Conservation (phyloP, 805 yeast genomes). For the Candida nitratophila region DNA sequence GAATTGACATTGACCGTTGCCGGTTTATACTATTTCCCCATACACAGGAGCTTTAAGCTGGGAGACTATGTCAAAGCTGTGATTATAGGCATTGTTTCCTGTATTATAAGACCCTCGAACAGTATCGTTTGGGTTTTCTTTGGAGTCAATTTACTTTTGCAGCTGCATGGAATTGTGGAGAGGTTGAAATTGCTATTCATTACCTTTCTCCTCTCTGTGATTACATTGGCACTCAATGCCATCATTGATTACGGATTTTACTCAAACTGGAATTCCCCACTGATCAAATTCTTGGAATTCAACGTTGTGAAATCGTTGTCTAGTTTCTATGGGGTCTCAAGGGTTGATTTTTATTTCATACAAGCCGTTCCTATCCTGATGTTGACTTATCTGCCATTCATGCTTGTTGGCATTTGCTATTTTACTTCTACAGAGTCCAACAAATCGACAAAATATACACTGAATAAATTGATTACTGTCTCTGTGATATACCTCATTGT, state of each 20-base stretch:
- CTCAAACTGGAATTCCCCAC: conserved; percentile 49
- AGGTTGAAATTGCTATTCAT: conserved; percentile 1
- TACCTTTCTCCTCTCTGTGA: conserved; percentile 4
- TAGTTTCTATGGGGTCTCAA: conserved; percentile 76
- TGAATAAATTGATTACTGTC: conserved; percentile 19
- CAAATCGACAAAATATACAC: background rate
- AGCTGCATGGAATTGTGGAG: conserved; percentile 4
- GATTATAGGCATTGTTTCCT: conserved; percentile 45
- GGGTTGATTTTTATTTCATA: conserved; percentile 75
- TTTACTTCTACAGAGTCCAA: background rate
- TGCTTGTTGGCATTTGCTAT: conserved; percentile 33
- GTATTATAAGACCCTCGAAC: conserved; percentile 81
- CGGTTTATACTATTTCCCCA: conserved; percentile 61
- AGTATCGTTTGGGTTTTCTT: conserved; percentile 66
- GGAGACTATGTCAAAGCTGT: conserved; percentile 2
- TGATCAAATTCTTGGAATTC: conserved; percentile 65
- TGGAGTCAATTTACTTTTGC: conserved; percentile 33
- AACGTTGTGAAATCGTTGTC: conserved; percentile 70
- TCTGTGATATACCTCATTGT: conserved; percentile 36
- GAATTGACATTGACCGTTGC: conserved; percentile 66
- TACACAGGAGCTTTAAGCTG: conserved; percentile 7
- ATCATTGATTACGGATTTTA: conserved; percentile 57
- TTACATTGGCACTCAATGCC: conserved; percentile 30
- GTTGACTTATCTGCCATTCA: conserved; percentile 59
- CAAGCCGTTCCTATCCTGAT: conserved; percentile 80